Evolutionary conservation across 164 flowering plant species (phyloP).

Genomic region (Liquidambar formosana): DNA sequence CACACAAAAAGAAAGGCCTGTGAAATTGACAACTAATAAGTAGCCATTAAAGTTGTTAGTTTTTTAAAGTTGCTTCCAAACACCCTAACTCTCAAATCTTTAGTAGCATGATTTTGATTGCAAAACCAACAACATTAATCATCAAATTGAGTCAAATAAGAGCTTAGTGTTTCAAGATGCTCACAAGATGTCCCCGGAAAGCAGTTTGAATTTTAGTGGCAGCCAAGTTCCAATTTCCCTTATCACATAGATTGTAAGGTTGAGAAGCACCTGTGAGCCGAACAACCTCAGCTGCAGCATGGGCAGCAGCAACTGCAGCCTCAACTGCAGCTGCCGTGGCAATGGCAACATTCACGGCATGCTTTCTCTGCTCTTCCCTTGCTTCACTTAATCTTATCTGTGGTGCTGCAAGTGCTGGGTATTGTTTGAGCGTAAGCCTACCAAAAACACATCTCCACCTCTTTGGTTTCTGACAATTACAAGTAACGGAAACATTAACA

Average conservation of each 20-base stretch:
- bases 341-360: slow-evolving; percentile 66
- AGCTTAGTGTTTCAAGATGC: slow-evolving; percentile 15
- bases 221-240: slow-evolving; percentile 34
- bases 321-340: slow-evolving; percentile 88
- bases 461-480: slow-evolving; percentile 39
- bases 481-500: background rate
- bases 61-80: too few species aligned
- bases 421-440: slow-evolving; percentile 38
- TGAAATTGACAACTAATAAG: too few species aligned
- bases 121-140: too few species aligned
- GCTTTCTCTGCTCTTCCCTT: slow-evolving; percentile 66
- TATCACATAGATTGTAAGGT: slow-evolving; percentile 12
- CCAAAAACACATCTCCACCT: slow-evolving; percentile 45
- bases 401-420: slow-evolving; percentile 41
- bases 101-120: too few species aligned
- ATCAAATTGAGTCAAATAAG: background rate
- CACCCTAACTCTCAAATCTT: too few species aligned
- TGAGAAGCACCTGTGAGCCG: slow-evolving; percentile 42
- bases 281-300: slow-evolving; percentile 78
- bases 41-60: too few species aligned
- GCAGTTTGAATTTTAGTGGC: slow-evolving; percentile 73
- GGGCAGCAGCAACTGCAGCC: slow-evolving; percentile 85
- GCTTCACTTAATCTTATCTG: slow-evolving; percentile 43
- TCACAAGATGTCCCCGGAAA: slow-evolving; percentile 73
- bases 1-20: too few species aligned